phyloP scores from a whole-genome alignment of 1,284 basidiomycete species.

The Puccinia horiana region DNA sequence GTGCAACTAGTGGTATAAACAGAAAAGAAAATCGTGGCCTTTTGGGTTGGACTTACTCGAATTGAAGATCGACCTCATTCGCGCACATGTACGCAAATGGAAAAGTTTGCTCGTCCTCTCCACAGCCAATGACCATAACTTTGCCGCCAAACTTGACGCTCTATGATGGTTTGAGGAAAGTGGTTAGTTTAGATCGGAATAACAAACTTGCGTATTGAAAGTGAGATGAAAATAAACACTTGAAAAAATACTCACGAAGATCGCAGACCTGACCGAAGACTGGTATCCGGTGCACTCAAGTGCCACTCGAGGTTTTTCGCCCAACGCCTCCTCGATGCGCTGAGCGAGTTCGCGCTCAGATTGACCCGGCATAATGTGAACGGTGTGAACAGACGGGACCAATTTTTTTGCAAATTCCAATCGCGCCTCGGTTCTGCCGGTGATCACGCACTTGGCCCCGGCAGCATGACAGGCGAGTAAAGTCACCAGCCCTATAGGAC shows the following conservation, averaged over 20 bases:
- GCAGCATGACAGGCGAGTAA: conserved; percentile 63
- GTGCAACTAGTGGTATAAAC: conserved; percentile 49
- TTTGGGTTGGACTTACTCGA: conserved; percentile 61
- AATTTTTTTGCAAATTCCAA: conserved; percentile 63
- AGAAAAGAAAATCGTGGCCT: neutral
- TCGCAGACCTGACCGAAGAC: conserved; percentile 80
- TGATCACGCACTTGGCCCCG: conserved; percentile 64
- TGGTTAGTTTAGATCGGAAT: no score
- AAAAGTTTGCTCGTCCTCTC: conserved; percentile 57
- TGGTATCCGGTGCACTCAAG: conserved; percentile 87
- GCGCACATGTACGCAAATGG: conserved; percentile 63
- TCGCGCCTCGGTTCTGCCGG: conserved; percentile 62
- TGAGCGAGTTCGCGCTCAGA: no score
- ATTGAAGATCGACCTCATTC: conserved; percentile 64
- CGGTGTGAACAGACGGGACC: conserved; percentile 60
- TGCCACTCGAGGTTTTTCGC: conserved; percentile 62
- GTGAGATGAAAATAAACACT: conserved; percentile 14
- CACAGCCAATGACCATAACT: conserved; percentile 65
- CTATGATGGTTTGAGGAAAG: conserved; percentile 51
- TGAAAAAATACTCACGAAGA: conserved; percentile 60
- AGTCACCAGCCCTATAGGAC: conserved; percentile 64
- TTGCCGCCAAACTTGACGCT: conserved; percentile 62
- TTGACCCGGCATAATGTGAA: conserved; percentile 52
- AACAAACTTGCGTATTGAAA: neutral
- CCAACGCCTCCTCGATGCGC: conserved; percentile 58